Evolutionary conservation across 2,329 filamentous ascomycete genomes (phyloP).

Genomic region (Byssochlamys sp.): DNA sequence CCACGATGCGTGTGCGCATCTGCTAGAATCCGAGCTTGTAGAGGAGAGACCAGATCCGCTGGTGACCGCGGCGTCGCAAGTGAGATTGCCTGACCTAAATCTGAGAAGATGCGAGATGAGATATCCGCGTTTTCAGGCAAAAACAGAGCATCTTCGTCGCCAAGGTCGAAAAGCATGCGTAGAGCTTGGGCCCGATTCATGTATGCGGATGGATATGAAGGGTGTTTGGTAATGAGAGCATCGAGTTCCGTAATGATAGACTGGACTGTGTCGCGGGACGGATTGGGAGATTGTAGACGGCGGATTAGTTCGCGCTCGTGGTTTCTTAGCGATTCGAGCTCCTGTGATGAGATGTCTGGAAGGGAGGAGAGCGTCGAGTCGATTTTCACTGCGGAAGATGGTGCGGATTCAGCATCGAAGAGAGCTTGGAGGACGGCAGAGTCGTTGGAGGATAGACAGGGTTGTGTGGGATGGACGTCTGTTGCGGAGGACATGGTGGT

Average conservation of each 20-base stretch:
- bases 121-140: conserved; percentile 8
- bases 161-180: conserved; percentile 26
- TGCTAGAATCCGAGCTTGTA: conserved; percentile 43
- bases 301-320: conserved; percentile 33
- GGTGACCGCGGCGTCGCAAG: conserved; percentile 34
- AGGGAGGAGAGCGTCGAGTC: conserved; percentile 31
- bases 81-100: conserved; percentile 37
- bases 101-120: conserved; percentile 22
- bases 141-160: conserved; percentile 17
- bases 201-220: conserved; percentile 45
- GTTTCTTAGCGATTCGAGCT: conserved; percentile 30
- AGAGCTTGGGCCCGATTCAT: conserved; percentile 47
- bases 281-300: conserved; percentile 18
- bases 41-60: conserved; percentile 33
- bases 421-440: conserved; percentile 37
- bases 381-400: conserved; percentile 29
- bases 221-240: conserved; percentile 33
- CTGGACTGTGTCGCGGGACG: conserved; percentile 16
- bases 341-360: conserved; percentile 27
- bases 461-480: conserved; percentile 12
- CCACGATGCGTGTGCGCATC: conserved; percentile 48
- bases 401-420: conserved; percentile 37
- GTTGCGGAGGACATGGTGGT: conserved; percentile 6
- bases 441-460: conserved; percentile 34
- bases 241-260: conserved; percentile 31